phyloP scores from a whole-genome alignment of 2,329 filamentous ascomycete genomes.

The Xylaria sp. region DNA sequence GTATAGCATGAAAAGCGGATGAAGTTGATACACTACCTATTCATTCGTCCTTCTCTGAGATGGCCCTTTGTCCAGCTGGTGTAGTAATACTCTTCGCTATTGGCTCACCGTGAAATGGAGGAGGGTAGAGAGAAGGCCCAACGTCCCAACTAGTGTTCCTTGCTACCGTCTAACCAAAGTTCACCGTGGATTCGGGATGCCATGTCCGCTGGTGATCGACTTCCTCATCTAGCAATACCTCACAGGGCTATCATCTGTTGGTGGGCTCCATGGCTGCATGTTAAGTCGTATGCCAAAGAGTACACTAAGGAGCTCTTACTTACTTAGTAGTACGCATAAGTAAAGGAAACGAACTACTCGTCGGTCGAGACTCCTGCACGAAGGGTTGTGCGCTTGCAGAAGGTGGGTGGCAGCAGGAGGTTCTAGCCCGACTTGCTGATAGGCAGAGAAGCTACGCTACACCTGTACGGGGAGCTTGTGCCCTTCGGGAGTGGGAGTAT shows the following conservation, averaged over 20 bases:
- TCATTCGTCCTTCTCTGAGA: background rate
- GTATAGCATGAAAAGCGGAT: slow-evolving; percentile 4
- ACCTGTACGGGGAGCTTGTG: background rate
- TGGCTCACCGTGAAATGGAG: slow-evolving; percentile 11
- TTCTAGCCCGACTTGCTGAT: background rate
- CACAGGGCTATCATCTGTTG: background rate
- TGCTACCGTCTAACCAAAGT: slow-evolving; percentile 7
- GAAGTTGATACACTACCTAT: background rate
- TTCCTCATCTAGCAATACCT: slow-evolving; percentile 7
- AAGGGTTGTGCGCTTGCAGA: slow-evolving; percentile 14
- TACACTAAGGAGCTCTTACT: background rate
- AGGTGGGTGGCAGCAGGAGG: background rate
- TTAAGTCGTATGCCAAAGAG: background rate
- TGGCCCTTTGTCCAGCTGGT: slow-evolving; percentile 1
- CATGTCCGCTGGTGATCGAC: background rate
- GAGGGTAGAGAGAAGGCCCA: background rate
- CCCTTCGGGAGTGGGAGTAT: slow-evolving; percentile 5
- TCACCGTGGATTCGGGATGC: background rate
- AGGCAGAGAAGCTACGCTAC: background rate
- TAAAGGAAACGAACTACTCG: slow-evolving; percentile 1
- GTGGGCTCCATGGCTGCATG: background rate
- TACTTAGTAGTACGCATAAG: too few relatives aligned
- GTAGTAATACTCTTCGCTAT: slow-evolving; percentile 18
- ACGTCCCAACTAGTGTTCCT: background rate
- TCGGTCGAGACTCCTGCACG: background rate